Conservation (phyloP, 257 asterid species). For the Forsythia viridissima region DNA sequence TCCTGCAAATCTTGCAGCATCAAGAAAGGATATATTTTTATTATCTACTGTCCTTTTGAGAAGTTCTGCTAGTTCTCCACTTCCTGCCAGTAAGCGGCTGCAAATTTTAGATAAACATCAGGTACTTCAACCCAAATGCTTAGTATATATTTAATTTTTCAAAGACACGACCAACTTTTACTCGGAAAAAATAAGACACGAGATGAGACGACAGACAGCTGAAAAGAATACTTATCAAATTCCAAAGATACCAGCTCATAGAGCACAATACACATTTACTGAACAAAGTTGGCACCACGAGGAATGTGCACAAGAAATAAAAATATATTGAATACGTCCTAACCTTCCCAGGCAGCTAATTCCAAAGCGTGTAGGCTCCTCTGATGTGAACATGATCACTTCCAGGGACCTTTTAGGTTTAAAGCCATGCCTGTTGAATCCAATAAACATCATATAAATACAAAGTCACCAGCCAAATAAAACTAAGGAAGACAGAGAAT, state of each 20-base stretch:
- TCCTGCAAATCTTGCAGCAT: conserved; percentile 81
- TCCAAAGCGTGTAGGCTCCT: conserved; percentile 98
- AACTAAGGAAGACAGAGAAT: background rate
- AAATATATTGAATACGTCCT: background rate
- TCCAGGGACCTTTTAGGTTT: conserved; percentile 87
- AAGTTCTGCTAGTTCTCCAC: conserved; percentile 58
- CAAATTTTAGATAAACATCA: conserved; percentile 37
- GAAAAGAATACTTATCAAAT: background rate
- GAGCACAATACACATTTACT: background rate
- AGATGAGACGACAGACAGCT: background rate
- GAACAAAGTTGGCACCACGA: background rate
- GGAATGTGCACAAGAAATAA: background rate
- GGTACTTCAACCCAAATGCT: conserved; percentile 13
- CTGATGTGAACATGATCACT: conserved; percentile 97
- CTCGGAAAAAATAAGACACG: no score
- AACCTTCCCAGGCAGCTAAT: conserved; percentile 98
- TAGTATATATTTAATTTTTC: no score
- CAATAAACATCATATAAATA: conserved; percentile 12
- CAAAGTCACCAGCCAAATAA: conserved; percentile 4
- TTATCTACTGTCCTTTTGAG: conserved; percentile 66
- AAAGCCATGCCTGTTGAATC: conserved; percentile 65
- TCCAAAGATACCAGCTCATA: background rate
- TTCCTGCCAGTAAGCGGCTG: conserved; percentile 93
- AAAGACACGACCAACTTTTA: background rate
- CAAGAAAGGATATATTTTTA: conserved; percentile 59